A percentile compares a stretch with the other conserved stretches of the same genome.
These are phyloP conservation scores for Chaetomidium leptoderma DNA, from an alignment of 495 filamentous ascomycete species.

Conservation along the genomic window DNA sequence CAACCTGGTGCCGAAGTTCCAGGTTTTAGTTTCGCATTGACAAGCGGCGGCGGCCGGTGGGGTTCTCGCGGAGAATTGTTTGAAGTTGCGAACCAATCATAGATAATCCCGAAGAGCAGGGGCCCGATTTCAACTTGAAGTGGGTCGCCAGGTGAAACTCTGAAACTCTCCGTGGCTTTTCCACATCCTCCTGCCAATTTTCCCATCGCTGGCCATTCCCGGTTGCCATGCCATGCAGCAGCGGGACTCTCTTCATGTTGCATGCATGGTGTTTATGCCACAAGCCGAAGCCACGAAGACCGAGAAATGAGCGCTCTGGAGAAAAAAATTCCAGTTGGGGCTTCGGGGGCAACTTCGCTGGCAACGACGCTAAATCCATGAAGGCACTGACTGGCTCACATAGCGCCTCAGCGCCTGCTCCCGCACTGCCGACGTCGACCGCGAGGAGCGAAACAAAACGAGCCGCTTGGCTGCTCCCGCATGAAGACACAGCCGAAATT, in stretches of 20 bases:
- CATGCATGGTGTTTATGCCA: too few relatives aligned
- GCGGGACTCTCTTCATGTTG: too few relatives aligned
- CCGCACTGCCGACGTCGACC: not conserved
- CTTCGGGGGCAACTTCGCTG: too few relatives aligned
- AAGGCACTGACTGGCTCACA: not conserved
- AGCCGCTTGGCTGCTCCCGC: slow-evolving; percentile 1
- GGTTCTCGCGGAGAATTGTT: not conserved
- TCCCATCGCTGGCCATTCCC: too few relatives aligned
- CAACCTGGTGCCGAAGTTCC: not conserved
- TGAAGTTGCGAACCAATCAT: slow-evolving; percentile 12
- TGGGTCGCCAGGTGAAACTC: not conserved
- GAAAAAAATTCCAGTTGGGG: too few relatives aligned
- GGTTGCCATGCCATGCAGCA: too few relatives aligned
- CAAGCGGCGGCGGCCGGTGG: not conserved
- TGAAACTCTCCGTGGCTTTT: slow-evolving; percentile 25
- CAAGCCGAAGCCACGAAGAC: not conserved
- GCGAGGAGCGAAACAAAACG: slow-evolving; percentile 14
- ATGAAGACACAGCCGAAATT: slow-evolving; percentile 14
- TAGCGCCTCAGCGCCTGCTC: not conserved
- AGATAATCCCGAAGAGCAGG: slow-evolving; percentile 2
- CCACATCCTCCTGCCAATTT: slow-evolving; percentile 2
- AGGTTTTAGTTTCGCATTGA: not conserved
- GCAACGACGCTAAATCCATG: too few relatives aligned
- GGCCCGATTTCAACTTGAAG: slow-evolving; percentile 12
- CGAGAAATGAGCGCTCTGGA: not conserved